Evolutionary conservation across 202 grass and related monocot species (phyloP).

Genomic region (Carex sylvatica): DNA sequence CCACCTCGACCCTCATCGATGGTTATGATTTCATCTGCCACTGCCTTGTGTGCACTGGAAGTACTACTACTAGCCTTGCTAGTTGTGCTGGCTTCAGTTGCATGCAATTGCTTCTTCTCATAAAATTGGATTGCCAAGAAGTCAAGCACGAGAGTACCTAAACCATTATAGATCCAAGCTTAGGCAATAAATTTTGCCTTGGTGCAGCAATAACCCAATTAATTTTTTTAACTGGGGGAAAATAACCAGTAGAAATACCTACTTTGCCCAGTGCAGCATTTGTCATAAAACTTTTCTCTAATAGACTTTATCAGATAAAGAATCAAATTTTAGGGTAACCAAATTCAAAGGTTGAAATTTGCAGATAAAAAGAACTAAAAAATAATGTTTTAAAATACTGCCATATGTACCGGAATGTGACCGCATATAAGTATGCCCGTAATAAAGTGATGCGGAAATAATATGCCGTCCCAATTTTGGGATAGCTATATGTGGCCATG

Average conservation of each 20-base stretch:
- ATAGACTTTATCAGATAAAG: neutral
- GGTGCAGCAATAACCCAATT: neutral
- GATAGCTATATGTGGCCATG: neutral
- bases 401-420: neutral
- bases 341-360: neutral
- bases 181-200: neutral
- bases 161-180: constrained; percentile 1
- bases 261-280: neutral
- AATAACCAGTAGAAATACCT: neutral
- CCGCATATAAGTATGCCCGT: neutral
- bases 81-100: neutral
- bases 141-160: constrained; percentile 68
- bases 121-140: constrained; percentile 66
- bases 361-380: neutral
- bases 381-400: neutral
- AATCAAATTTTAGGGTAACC: neutral
- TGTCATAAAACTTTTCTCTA: neutral
- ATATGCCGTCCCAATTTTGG: neutral
- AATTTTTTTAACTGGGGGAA: neutral
- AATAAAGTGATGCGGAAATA: neutral
- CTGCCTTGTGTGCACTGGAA: constrained; percentile 21
- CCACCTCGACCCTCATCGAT: neutral
- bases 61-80: constrained; percentile 4
- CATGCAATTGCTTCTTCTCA: constrained; percentile 46
- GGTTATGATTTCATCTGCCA: neutral